Base-by-base conservation (phyloP, 352 stramenopile genomes). In the Elongisporangium senticosum region DNA sequence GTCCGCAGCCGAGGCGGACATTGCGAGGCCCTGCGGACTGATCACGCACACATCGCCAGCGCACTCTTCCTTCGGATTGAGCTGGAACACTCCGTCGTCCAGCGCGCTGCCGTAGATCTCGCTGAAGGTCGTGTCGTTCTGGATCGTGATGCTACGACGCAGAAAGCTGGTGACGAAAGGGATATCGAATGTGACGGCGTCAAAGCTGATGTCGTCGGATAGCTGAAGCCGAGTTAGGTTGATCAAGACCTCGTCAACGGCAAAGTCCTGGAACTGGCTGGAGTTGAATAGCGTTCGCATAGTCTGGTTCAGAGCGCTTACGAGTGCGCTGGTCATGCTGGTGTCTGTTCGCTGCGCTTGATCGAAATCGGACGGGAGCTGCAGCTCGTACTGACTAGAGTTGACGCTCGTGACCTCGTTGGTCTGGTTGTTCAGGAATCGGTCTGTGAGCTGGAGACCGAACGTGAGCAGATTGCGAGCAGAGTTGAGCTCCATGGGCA, bases 1-100 rank as follows among this genome's bases (percentile, higher is more conserved):
- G 21, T 86, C 75, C 20, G 60, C 69, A n/a, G 66, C 56, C 11
- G 71, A 67, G 8, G 59, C 63, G 1, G 65, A 68, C 28, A 77
- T 60, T 0, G 37, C n/a, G 14, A 63, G 66, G 4, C 73, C 73
- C 0, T 69, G 64, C 11, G 71, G 64, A 47, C 73, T 83, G 15
- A 86, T 61, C 2, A 84, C 54, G 26, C 76, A 86, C 24, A 65
- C 74, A 39, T 61, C 59, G n/a, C 67, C 64, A 20, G 74, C 72
- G 50, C 76, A 86, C 23, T 83, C 76, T 21, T 86, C 76, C 53
- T 83, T 83, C 1, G 76, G 56, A 51, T 86, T 86, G 52, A 86
- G 83, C 54, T 84, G 61, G 58, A 84, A 86, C 7, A 73, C 39
- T 10, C 23, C 43, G 22, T 54, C 49, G 0, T 55, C 63, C 7